These are phyloP conservation scores for Heterobasidion occidentale DNA, from an alignment of 1,284 basidiomycete genomes.

Conservation along the genomic window DNA sequence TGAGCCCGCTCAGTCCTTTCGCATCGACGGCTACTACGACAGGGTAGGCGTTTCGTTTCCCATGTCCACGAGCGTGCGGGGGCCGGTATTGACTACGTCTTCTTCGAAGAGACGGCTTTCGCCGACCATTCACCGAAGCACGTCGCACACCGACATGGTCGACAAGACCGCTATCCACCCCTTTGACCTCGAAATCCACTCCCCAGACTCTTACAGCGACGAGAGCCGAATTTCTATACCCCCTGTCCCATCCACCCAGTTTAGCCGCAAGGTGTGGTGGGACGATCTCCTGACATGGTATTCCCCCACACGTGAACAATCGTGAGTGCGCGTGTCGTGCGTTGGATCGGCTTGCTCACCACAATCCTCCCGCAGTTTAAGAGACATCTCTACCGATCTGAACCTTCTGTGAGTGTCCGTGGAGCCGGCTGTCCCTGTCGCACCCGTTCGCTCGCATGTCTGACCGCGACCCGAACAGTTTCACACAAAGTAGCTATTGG, in stretches of 20 bases:
- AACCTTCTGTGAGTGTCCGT: conserved; percentile 40
- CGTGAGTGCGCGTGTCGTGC: conserved; percentile 24
- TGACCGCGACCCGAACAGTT: conserved; percentile 22
- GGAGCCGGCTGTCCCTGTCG: neutral
- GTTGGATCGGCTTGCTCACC: conserved; percentile 4
- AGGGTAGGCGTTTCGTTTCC: conserved; percentile 5
- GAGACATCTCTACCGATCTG: conserved; percentile 46
- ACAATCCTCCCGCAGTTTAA: conserved; percentile 27
- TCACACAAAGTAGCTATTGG: conserved; percentile 44
- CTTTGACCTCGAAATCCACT: conserved; percentile 14
- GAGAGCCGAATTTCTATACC: conserved; percentile 12
- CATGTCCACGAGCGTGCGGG: neutral
- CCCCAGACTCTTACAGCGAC: conserved; percentile 7
- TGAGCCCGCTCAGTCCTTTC: neutral
- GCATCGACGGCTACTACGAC: conserved; percentile 5
- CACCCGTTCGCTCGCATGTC: neutral
- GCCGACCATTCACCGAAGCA: conserved; percentile 14
- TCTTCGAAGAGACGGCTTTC: conserved; percentile 11
- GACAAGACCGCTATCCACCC: conserved; percentile 13
- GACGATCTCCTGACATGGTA: conserved; percentile 48
- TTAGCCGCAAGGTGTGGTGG: conserved; percentile 55
- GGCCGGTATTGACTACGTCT: conserved; percentile 1
- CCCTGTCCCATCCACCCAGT: conserved; percentile 32
- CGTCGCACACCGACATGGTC: conserved; percentile 9
- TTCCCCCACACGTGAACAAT: conserved; percentile 30